Percentiles rank a stretch among this genome's conserved stretches.
These are phyloP conservation scores for Penicillium sp. DNA, from an alignment of 2,329 filamentous ascomycete species.

Conservation along the genomic window DNA sequence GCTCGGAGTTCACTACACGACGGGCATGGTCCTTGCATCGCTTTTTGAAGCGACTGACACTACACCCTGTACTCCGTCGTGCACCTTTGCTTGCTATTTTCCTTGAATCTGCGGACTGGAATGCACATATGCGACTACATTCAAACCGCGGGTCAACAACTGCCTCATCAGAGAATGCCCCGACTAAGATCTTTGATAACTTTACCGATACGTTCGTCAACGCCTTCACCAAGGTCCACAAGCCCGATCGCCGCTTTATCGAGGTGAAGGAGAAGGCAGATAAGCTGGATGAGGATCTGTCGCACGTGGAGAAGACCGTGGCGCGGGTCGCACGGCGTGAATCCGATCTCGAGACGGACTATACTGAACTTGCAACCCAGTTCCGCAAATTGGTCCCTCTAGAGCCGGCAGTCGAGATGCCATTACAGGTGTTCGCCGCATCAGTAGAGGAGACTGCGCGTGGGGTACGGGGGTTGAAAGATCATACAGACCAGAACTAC, in stretches of 20 bases:
- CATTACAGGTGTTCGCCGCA: constrained; percentile 81
- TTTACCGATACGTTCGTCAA: constrained; percentile 97
- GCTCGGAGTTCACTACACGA: constrained; percentile 84
- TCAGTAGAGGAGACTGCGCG: constrained; percentile 80
- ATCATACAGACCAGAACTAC: constrained; percentile 94
- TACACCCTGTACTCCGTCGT: constrained; percentile 85
- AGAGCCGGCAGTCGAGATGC: constrained; percentile 80
- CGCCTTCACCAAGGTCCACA: constrained; percentile 94
- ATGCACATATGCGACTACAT: constrained; percentile 85
- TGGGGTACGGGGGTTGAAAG: constrained; percentile 77
- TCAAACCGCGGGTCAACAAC: constrained; percentile 62
- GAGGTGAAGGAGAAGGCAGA: constrained; percentile 90
- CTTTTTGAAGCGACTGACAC: constrained; percentile 80
- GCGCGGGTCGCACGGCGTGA: constrained; percentile 85
- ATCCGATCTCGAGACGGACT: constrained; percentile 81
- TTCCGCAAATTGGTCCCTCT: constrained; percentile 90
- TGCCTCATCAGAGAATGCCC: constrained; percentile 41
- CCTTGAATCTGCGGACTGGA: constrained; percentile 93
- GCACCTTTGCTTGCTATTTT: constrained; percentile 83
- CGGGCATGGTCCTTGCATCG: constrained; percentile 88
- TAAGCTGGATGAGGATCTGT: constrained; percentile 91
- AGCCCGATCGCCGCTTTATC: constrained; percentile 89
- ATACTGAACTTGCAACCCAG: constrained; percentile 85
- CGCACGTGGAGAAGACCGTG: constrained; percentile 93
- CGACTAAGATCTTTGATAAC: constrained; percentile 80